phyloP scores from a whole-genome alignment of 2,329 filamentous ascomycete species.

The Dactylellina parvicollis region DNA sequence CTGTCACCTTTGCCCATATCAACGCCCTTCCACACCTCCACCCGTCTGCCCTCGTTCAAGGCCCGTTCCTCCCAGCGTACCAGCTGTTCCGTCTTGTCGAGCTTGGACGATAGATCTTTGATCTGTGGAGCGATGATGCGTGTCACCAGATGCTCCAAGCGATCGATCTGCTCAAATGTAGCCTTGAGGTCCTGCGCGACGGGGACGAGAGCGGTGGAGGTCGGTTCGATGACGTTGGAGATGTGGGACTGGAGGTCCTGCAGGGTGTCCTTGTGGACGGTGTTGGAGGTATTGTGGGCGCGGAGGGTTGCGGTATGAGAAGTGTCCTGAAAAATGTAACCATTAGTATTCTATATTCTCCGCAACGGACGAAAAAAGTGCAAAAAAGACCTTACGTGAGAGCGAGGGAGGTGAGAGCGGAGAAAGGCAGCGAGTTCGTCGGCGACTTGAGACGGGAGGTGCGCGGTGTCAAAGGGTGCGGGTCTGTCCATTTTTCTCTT shows the following conservation, averaged over 20 bases:
- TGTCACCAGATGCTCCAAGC: conserved; percentile 56
- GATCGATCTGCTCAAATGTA: conserved; percentile 58
- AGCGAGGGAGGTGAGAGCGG: conserved; percentile 22
- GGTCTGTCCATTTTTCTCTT: not conserved
- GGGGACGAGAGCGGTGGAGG: conserved; percentile 55
- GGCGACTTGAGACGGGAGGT: conserved; percentile 35
- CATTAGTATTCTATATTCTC: not conserved
- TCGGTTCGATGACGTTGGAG: conserved; percentile 57
- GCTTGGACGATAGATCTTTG: conserved; percentile 55
- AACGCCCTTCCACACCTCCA: conserved; percentile 56
- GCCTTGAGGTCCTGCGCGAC: conserved; percentile 56
- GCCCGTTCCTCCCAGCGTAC: conserved; percentile 56
- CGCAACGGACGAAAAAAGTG: not conserved
- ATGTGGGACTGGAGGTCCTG: conserved; percentile 56
- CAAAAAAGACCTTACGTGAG: conserved; percentile 23
- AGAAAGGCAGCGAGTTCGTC: conserved; percentile 48
- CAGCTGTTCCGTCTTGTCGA: conserved; percentile 57
- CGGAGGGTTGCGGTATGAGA: conserved; percentile 29
- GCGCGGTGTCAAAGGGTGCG: conserved; percentile 24
- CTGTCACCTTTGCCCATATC: conserved; percentile 47
- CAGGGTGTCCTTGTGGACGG: conserved; percentile 40
- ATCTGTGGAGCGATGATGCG: conserved; percentile 55
- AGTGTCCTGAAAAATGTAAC: conserved; percentile 10
- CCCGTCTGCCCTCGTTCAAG: conserved; percentile 55
- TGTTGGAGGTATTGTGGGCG: conserved; percentile 19